Evolutionary conservation across 306 rosid genomes (phyloP).

Genomic region (Mimosa bimucronata): DNA sequence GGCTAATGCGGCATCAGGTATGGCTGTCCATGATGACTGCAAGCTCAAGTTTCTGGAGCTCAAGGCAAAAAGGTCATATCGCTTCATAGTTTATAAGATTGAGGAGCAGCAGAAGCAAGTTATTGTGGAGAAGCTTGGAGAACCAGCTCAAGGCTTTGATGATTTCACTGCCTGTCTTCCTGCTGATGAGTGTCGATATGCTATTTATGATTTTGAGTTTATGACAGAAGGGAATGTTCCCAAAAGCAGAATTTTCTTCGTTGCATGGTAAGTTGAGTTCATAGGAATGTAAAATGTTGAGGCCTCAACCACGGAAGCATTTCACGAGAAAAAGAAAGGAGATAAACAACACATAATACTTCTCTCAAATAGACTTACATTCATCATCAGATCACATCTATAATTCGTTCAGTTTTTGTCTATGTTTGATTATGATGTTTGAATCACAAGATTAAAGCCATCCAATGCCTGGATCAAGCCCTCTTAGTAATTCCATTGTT

Average conservation of each 20-base stretch:
- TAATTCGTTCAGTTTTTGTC: neutral
- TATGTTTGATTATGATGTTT: neutral
- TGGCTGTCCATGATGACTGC: slow-evolving; percentile 66
- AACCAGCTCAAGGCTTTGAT: slow-evolving; percentile 54
- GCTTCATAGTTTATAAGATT: slow-evolving; percentile 33
- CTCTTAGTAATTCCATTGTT: neutral
- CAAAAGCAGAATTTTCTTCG: slow-evolving; percentile 61
- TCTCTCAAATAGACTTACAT: neutral
- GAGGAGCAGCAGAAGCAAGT: slow-evolving; percentile 60
- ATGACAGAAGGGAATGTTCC: slow-evolving; percentile 56
- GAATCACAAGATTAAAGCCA: neutral
- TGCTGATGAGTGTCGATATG: slow-evolving; percentile 58
- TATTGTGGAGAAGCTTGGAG: slow-evolving; percentile 62
- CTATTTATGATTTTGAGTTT: slow-evolving; percentile 59
- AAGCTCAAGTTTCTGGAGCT: slow-evolving; percentile 58
- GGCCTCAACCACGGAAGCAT: neutral
- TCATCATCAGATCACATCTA: neutral
- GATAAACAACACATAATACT: neutral
- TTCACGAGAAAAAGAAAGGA: neutral
- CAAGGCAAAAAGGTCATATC: slow-evolving; percentile 52
- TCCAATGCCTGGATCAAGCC: neutral
- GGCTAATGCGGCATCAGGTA: slow-evolving; percentile 53
- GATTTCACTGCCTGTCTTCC: slow-evolving; percentile 57
- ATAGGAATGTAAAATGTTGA: neutral
- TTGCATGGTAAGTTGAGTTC: slow-evolving; percentile 52